Conservation (phyloP, 352 stramenopile species). For the Pythium periplocum region DNA sequence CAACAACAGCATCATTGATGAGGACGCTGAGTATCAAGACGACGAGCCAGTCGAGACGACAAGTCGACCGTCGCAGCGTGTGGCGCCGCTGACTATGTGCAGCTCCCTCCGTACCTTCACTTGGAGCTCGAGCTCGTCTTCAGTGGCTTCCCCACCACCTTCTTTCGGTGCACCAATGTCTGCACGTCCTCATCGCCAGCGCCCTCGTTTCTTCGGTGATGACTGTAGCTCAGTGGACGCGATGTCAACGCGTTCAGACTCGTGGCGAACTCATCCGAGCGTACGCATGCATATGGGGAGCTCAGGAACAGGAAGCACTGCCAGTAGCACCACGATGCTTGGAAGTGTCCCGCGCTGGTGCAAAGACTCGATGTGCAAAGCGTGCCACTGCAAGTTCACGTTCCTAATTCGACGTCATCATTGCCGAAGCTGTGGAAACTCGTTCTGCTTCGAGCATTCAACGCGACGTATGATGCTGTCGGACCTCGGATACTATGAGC, state of each 20-base stretch:
- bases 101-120: neutral
- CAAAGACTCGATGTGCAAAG: slow-evolving; percentile 57
- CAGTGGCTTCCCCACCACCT: neutral
- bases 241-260: slow-evolving; percentile 7
- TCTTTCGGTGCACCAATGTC: slow-evolving; percentile 8
- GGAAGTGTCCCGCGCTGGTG: slow-evolving; percentile 56
- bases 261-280: slow-evolving; percentile 3
- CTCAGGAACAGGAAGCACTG: neutral
- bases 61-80: slow-evolving; percentile 1
- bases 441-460: slow-evolving; percentile 85
- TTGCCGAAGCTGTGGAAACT: slow-evolving; percentile 77
- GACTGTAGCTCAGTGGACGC: neutral
- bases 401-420: slow-evolving; percentile 74
- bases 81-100: neutral
- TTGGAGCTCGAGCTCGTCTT: neutral
- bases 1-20: slow-evolving; percentile 16
- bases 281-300: too few relatives aligned
- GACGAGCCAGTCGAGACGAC: neutral
- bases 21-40: slow-evolving; percentile 2
- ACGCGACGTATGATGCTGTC: slow-evolving; percentile 61
- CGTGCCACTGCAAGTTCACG: slow-evolving; percentile 68
- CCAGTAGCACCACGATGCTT: slow-evolving; percentile 2
- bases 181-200: slow-evolving; percentile 3
- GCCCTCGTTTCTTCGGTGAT: slow-evolving; percentile 16
- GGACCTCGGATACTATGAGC: slow-evolving; percentile 62